A percentile compares a stretch with the other conserved stretches of the same genome.
These are phyloP conservation scores for Deuterostichococcus epilithicus DNA, from an alignment of 139 green algal genomes.

Conservation along the genomic window DNA sequence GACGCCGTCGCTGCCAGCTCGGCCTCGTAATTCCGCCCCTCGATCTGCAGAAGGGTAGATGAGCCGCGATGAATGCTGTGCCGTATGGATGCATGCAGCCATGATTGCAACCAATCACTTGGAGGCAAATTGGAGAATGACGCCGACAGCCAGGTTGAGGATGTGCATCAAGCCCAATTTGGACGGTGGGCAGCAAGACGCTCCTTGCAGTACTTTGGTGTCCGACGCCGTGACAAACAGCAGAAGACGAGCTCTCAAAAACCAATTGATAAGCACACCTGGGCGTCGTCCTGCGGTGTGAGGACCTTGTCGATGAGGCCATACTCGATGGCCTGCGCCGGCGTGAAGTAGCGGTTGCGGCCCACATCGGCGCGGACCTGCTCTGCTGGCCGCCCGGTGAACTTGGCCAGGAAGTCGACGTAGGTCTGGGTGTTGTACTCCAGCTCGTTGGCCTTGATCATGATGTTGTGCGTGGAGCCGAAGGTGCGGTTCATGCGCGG, in stretches of 20 bases:
- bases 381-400: constrained; percentile 61
- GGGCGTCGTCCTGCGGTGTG: constrained; percentile 33
- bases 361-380: constrained; percentile 48
- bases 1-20: neutral
- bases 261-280: too few species aligned
- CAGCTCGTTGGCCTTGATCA: constrained; percentile 86
- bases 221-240: too few species aligned
- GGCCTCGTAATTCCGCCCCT: neutral
- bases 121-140: too few species aligned
- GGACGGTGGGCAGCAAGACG: too few species aligned
- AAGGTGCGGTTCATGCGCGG: constrained; percentile 51
- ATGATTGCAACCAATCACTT: neutral
- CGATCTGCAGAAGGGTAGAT: neutral
- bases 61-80: neutral
- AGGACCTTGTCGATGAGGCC: constrained; percentile 86
- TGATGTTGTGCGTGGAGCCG: constrained; percentile 61
- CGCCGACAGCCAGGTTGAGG: too few species aligned
- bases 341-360: constrained; percentile 64
- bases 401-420: constrained; percentile 56
- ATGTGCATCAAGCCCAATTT: too few species aligned
- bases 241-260: neutral
- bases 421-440: constrained; percentile 61
- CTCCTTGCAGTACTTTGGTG: too few species aligned
- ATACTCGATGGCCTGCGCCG: constrained; percentile 84
- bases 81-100: neutral